Evolutionary conservation across 1,139 yeast species (phyloP).

Genomic region (Kodamaea fungicola): DNA sequence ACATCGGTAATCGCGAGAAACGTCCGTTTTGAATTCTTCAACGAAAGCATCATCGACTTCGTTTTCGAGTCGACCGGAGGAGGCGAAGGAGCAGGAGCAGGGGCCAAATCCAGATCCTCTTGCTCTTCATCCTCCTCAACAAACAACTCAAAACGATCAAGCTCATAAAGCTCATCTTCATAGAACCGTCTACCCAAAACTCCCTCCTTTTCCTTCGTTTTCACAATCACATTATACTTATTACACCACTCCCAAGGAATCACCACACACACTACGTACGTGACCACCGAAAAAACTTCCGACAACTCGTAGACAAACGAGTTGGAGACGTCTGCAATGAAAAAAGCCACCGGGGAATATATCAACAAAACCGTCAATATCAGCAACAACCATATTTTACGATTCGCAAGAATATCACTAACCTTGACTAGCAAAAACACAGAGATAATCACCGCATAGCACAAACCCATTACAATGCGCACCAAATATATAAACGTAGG

Average conservation of each 20-base stretch:
- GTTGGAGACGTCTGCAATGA: constrained; percentile 73
- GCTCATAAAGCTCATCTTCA: constrained; percentile 59
- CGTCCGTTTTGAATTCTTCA: constrained; percentile 31
- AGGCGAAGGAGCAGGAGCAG: background rate
- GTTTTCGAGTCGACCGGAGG: constrained; percentile 1
- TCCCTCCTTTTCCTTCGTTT: constrained; percentile 70
- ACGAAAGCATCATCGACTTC: constrained; percentile 8
- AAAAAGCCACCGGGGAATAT: constrained; percentile 67
- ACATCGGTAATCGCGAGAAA: constrained; percentile 50
- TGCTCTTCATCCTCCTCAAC: constrained; percentile 31
- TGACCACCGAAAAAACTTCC: constrained; percentile 67
- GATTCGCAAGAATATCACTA: constrained; percentile 50
- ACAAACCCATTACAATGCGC: constrained; percentile 68
- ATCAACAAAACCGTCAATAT: constrained; percentile 56
- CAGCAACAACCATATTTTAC: constrained; percentile 52
- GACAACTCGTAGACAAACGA: constrained; percentile 70
- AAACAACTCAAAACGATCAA: constrained; percentile 42
- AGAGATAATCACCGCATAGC: constrained; percentile 66
- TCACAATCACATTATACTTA: constrained; percentile 57
- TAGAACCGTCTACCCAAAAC: constrained; percentile 75
- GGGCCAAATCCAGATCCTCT: constrained; percentile 1
- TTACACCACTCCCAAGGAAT: constrained; percentile 91
- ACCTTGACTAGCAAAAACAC: constrained; percentile 58
- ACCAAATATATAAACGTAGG: constrained; percentile 80
- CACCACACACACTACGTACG: constrained; percentile 71